Evolutionary conservation across 1,139 yeast genomes (phyloP), one percentile per base, ranked within the genome.

Genomic region (Arxiozyma bovina): DNA sequence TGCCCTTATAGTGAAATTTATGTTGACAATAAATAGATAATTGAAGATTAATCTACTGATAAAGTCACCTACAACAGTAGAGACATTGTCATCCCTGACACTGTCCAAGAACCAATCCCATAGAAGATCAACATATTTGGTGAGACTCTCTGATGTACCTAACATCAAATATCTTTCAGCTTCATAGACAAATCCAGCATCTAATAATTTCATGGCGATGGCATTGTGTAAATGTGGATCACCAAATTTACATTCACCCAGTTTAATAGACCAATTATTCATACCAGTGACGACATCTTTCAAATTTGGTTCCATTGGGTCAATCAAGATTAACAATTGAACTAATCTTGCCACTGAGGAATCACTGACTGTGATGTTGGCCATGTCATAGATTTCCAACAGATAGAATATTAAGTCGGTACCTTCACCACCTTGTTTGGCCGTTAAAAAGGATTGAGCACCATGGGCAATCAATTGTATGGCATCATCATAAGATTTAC

Each of bases 381-480:
- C 80, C 50, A 77, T 77, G 34, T 74, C 78, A 63, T 82, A 84
- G 0, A 87, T 80, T 56, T 84, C 88, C n/a, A 90, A 65, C 66
- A 90, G 69, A 67, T 87, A 89, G 44, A 77, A 69, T n/a, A 85
- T 77, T 62, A 93, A 74, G 68, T 93, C 98, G 40, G 87, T 78
- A 4, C 91, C 88, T 40, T 91, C 85, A 30, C 93, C 94, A 56
- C 78, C 84, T 69, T 88, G 91, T 54, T 80, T 75, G 55, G 86
- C 86, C 56, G 80, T 78, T 42, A 87, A 74, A 55, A 91, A 77
- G 40, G 85, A 80, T 56, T 80, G 74, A 0, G 94, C 78, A 46
- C 93, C 90, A 62, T 83, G 82, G 63, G 80, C 80, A 45, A 91
- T 75, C 55, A 90, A 73, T 54, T 87, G 90, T 53, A 82, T 76